phyloP scores from a whole-genome alignment of 257 asterid genomes.

The Solanum tarapatanum region DNA sequence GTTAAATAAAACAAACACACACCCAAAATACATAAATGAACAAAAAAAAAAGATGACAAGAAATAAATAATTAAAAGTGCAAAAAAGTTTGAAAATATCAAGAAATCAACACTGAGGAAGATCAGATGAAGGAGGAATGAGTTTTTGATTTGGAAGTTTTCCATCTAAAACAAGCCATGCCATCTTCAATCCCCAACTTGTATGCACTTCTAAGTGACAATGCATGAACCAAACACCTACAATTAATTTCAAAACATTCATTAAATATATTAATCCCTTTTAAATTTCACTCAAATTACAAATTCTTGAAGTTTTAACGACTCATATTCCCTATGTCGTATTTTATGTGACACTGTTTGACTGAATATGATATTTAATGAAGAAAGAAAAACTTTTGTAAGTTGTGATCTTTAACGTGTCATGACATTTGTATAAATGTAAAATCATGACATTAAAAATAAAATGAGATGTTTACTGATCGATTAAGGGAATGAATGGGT shows the following conservation, averaged over 20 bases:
- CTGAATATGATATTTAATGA: neutral
- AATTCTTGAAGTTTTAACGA: too few relatives aligned
- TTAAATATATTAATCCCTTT: neutral
- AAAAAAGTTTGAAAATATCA: neutral
- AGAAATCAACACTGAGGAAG: slow-evolving; percentile 16
- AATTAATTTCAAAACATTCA: neutral
- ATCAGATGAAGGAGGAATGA: slow-evolving; percentile 21
- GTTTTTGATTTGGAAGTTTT: slow-evolving; percentile 18
- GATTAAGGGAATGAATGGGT: too few relatives aligned
- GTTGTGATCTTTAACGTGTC: neutral
- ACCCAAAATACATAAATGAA: neutral
- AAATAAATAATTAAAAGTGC: neutral
- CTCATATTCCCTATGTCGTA: neutral
- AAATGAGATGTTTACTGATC: too few relatives aligned
- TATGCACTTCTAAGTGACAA: slow-evolving; percentile 23
- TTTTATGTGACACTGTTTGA: neutral
- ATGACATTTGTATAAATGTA: neutral
- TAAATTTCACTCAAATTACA: neutral
- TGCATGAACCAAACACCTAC: slow-evolving; percentile 22
- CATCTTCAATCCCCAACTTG: slow-evolving; percentile 26
- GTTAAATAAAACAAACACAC: neutral
- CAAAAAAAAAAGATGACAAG: neutral
- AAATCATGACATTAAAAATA: neutral
- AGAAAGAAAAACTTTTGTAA: neutral
- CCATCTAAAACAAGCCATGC: slow-evolving; percentile 28